Evolutionary conservation across 352 stramenopile genomes (phyloP).

Genomic region (Globisporangium sylvaticum): DNA sequence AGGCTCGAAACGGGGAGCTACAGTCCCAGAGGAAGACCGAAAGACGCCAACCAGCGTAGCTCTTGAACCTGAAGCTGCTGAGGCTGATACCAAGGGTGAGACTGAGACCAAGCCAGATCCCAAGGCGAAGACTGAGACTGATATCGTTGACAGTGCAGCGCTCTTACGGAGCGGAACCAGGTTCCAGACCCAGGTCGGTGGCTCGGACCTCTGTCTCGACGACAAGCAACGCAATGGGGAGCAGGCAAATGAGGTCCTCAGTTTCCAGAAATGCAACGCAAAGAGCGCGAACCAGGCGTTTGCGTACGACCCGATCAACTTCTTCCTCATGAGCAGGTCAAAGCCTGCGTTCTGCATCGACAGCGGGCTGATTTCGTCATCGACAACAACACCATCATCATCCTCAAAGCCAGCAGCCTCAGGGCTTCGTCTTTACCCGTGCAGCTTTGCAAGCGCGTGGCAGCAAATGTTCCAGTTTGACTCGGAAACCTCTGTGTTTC

Average conservation of each 20-base stretch:
- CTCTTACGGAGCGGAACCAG: constrained; percentile 4
- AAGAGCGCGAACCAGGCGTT: constrained; percentile 5
- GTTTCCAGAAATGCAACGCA: background rate
- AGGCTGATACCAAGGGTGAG: background rate
- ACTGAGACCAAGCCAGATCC: background rate
- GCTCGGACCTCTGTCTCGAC: constrained; percentile 2
- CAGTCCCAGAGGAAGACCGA: background rate
- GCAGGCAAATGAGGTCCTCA: background rate
- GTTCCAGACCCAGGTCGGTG: constrained; percentile 4
- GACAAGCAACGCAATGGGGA: background rate
- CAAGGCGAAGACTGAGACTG: background rate
- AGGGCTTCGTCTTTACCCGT: background rate
- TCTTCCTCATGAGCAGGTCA: constrained; percentile 9
- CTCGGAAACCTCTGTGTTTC: background rate
- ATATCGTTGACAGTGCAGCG: background rate
- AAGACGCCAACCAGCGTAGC: background rate
- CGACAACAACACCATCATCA: background rate
- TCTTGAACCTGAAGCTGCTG: background rate
- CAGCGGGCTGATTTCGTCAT: background rate
- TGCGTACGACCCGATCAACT: constrained; percentile 13
- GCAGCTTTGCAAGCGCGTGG: background rate
- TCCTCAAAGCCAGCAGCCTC: background rate
- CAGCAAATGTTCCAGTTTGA: constrained; percentile 11
- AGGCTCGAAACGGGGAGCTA: background rate
- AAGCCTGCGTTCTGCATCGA: constrained; percentile 4